phyloP scores from a whole-genome alignment of 257 asterid genomes.

The Vinca minor region DNA sequence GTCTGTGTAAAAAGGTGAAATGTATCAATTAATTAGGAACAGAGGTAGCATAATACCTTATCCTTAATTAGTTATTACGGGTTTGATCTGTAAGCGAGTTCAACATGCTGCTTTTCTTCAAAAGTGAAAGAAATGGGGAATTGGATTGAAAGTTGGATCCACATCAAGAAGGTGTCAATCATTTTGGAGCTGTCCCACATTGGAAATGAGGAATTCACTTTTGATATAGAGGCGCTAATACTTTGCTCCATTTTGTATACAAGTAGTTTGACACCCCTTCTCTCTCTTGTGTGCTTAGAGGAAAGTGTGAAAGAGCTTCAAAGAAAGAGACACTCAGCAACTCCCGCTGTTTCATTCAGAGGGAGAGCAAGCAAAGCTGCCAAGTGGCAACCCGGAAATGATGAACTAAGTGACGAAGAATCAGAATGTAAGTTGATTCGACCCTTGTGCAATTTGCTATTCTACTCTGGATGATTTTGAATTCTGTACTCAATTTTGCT shows the following conservation, averaged over 20 bases:
- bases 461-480: background rate
- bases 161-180: background rate
- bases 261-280: conserved; percentile 16
- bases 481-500: conserved; percentile 11
- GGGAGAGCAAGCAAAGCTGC: conserved; percentile 87
- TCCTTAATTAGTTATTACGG: background rate
- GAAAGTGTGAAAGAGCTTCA: conserved; percentile 80
- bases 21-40: too few species aligned
- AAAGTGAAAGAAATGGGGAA: background rate
- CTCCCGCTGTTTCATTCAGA: conserved; percentile 65
- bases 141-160: background rate
- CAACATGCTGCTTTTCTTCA: background rate
- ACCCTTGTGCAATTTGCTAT: conserved; percentile 1
- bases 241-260: conserved; percentile 20
- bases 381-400: conserved; percentile 63
- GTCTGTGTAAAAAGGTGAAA: too few species aligned
- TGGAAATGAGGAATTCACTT: background rate
- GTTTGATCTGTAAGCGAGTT: background rate
- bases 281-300: conserved; percentile 34
- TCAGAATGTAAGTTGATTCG: conserved; percentile 55
- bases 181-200: background rate
- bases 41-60: background rate
- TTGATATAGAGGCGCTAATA: background rate
- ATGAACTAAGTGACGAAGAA: conserved; percentile 75
- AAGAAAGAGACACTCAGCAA: conserved; percentile 78